Conservation (phyloP, 2,329 filamentous ascomycete genomes). For the Colletotrichum salicis region DNA sequence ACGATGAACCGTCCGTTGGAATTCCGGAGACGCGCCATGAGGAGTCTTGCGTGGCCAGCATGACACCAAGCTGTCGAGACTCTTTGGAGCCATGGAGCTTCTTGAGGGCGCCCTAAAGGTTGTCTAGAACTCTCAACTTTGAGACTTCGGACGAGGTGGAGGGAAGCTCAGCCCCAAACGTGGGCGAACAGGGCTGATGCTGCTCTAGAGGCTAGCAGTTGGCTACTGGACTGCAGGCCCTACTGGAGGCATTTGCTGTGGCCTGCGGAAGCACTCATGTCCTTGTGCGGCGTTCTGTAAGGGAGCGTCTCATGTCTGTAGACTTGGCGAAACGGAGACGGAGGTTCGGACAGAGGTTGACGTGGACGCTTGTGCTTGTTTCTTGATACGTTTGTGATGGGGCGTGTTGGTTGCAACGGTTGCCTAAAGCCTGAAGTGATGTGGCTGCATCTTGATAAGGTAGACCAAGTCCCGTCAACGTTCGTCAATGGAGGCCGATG, state of each 20-base stretch:
- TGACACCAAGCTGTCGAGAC: not conserved
- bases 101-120: not conserved
- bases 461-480: not conserved
- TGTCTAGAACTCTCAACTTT: slow-evolving; percentile 19
- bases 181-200: slow-evolving; percentile 23
- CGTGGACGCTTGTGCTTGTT: slow-evolving; percentile 1
- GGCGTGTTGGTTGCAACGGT: too few species aligned
- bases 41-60: slow-evolving; percentile 24
- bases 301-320: slow-evolving; percentile 19
- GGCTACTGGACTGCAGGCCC: not conserved
- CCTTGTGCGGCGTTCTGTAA: not conserved
- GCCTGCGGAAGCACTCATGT: too few species aligned
- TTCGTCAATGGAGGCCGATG: too few species aligned
- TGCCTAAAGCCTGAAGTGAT: not conserved
- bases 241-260: too few species aligned
- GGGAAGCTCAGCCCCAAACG: slow-evolving; percentile 34
- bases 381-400: not conserved
- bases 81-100: not conserved
- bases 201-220: not conserved
- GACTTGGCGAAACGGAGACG: slow-evolving; percentile 25
- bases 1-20: not conserved
- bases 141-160: slow-evolving; percentile 22
- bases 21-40: slow-evolving; percentile 7
- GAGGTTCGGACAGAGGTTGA: slow-evolving; percentile 14
- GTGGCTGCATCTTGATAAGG: not conserved